Conservation (phyloP, 495 filamentous ascomycete genomes). For the Lentithecium fluviatile region DNA sequence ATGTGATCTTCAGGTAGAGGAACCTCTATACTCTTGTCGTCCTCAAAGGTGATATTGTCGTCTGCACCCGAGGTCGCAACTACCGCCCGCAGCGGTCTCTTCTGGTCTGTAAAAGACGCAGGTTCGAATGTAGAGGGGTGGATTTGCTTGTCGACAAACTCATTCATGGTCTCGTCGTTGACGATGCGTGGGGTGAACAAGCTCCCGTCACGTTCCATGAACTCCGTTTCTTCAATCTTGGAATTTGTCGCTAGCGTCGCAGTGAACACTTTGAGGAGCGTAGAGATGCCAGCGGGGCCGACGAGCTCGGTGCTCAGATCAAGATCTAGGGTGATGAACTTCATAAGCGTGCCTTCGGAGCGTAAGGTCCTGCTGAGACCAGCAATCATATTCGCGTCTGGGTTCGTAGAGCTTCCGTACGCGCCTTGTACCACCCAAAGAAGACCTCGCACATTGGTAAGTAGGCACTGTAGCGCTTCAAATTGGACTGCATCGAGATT, state of each 20-base stretch:
- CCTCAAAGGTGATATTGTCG: slow-evolving; percentile 12
- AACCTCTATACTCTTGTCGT: not conserved
- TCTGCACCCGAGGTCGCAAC: slow-evolving; percentile 7
- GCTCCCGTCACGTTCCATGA: slow-evolving; percentile 13
- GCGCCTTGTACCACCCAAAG: slow-evolving; percentile 19
- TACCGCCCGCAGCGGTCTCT: not conserved
- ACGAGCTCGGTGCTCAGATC: slow-evolving; percentile 7
- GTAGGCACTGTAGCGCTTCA: slow-evolving; percentile 3
- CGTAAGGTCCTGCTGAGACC: slow-evolving; percentile 20
- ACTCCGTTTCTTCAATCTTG: slow-evolving; percentile 10
- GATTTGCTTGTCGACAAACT: slow-evolving; percentile 18
- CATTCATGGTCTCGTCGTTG: slow-evolving; percentile 11
- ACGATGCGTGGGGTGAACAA: slow-evolving; percentile 20
- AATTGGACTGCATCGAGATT: slow-evolving; percentile 8
- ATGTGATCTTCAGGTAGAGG: slow-evolving; percentile 7
- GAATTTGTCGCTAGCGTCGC: not conserved
- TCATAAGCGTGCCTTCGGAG: slow-evolving; percentile 9
- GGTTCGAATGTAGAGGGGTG: slow-evolving; percentile 5
- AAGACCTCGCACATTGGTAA: not conserved
- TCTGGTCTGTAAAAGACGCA: not conserved
- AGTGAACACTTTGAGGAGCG: slow-evolving; percentile 18
- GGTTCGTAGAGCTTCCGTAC: not conserved
- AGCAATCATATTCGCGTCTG: slow-evolving; percentile 13
- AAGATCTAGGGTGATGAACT: slow-evolving; percentile 16
- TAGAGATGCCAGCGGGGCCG: not conserved